Evolutionary conservation across 208 protist genomes (phyloP).

Genomic region (Crithidia thermophila): DNA sequence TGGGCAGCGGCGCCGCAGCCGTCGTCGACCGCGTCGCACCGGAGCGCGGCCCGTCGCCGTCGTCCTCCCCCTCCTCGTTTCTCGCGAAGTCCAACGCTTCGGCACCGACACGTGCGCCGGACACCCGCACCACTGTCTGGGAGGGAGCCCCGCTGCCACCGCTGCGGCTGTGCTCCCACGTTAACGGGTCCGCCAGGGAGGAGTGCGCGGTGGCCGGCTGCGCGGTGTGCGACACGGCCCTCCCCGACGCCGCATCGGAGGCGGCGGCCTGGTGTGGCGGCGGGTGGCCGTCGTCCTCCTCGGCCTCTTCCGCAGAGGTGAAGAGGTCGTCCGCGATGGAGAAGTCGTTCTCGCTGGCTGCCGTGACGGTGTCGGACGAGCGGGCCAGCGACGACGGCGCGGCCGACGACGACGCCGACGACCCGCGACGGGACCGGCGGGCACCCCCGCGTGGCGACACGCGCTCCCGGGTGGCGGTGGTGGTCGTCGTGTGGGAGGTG

Average conservation of each 20-base stretch:
- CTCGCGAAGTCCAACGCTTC: too few relatives aligned
- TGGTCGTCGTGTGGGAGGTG: slow-evolving; percentile 13
- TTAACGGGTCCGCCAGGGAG: not conserved
- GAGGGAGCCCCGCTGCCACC: too few relatives aligned
- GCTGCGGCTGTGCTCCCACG: too few relatives aligned
- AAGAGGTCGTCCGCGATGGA: slow-evolving; percentile 25
- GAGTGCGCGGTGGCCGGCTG: not conserved
- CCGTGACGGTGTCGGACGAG: slow-evolving; percentile 18
- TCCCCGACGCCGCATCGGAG: not conserved
- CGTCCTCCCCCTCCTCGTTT: too few relatives aligned
- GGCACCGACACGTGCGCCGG: too few relatives aligned
- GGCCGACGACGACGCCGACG: slow-evolving; percentile 6
- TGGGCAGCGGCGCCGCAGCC: not conserved
- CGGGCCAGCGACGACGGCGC: too few relatives aligned
- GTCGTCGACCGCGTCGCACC: too few relatives aligned
- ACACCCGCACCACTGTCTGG: too few relatives aligned
- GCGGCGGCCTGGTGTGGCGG: not conserved
- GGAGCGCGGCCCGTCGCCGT: too few relatives aligned
- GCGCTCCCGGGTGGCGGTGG: slow-evolving; percentile 16
- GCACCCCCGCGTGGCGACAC: not conserved
- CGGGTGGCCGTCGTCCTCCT: slow-evolving; percentile 4
- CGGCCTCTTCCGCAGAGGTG: slow-evolving; percentile 21
- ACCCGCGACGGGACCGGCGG: not conserved
- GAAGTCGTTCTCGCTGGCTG: slow-evolving; percentile 19
- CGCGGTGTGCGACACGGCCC: not conserved